Percentiles rank a stretch among this genome's conserved stretches.
These are phyloP conservation scores for Zychaea mexicana DNA, from an alignment of 371 early-diverging fungal genomes.

Conservation along the genomic window DNA sequence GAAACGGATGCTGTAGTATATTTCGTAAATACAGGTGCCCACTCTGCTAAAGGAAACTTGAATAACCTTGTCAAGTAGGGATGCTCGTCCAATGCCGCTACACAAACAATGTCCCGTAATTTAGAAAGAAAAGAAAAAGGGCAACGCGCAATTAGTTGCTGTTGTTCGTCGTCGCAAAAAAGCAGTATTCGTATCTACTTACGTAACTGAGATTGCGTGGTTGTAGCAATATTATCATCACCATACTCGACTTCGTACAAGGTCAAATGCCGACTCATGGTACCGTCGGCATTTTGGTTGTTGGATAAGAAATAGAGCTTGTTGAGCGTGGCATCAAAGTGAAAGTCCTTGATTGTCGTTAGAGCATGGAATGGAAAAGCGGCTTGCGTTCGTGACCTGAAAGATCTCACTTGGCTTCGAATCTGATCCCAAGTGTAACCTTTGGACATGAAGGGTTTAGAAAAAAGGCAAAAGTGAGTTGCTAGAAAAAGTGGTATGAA, in stretches of 20 bases:
- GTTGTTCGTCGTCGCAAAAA: no score
- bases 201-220: neutral
- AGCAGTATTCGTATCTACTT: neutral
- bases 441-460: slow-evolving; percentile 19
- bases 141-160: no score
- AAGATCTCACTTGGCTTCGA: slow-evolving; percentile 59
- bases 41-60: slow-evolving; percentile 6
- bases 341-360: slow-evolving; percentile 58
- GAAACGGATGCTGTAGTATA: slow-evolving; percentile 8
- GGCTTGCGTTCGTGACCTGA: slow-evolving; percentile 47
- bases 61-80: slow-evolving; percentile 6
- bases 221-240: slow-evolving; percentile 3
- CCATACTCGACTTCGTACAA: slow-evolving; percentile 30
- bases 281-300: slow-evolving; percentile 25
- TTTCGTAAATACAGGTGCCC: slow-evolving; percentile 19
- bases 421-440: slow-evolving; percentile 61
- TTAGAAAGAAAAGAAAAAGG: no score
- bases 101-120: no score
- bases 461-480: neutral
- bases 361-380: slow-evolving; percentile 31
- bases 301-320: slow-evolving; percentile 64
- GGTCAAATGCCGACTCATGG: slow-evolving; percentile 21
- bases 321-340: slow-evolving; percentile 47
- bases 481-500: neutral
- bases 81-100: neutral